A percentile compares a stretch with the other conserved stretches of the same genome.
phyloP scores from a whole-genome alignment of 495 filamentous ascomycete species.

The Podospora pseudopauciseta region DNA sequence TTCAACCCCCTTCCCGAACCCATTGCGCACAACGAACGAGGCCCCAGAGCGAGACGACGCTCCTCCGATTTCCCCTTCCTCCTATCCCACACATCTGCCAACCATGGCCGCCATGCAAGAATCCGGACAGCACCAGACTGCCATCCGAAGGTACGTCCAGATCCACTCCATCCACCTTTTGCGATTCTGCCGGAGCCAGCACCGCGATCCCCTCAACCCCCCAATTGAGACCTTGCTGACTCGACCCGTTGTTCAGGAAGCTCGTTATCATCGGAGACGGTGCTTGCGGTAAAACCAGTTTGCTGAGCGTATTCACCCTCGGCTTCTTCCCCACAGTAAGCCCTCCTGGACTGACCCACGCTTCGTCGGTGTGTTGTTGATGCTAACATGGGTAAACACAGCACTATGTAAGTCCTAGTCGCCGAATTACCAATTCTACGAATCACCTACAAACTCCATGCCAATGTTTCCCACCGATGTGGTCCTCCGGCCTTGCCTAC shows the following conservation, averaged over 20 bases:
- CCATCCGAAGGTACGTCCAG: slow-evolving; percentile 33
- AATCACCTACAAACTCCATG: not conserved
- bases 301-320: slow-evolving; percentile 95
- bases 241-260: slow-evolving; percentile 58
- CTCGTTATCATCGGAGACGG: slow-evolving; percentile 98
- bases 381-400: slow-evolving; percentile 32
- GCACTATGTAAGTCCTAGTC: slow-evolving; percentile 64
- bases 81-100: slow-evolving; percentile 15
- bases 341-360: slow-evolving; percentile 20
- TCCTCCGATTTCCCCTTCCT: not conserved
- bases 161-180: not conserved
- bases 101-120: slow-evolving; percentile 25
- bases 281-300: slow-evolving; percentile 96
- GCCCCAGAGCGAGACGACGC: slow-evolving; percentile 16
- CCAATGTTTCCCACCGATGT: not conserved
- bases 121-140: slow-evolving; percentile 29
- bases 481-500: not conserved
- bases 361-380: not conserved
- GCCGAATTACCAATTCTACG: slow-evolving; percentile 4
- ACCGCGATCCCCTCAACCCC: not conserved
- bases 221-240: slow-evolving; percentile 17
- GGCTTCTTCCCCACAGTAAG: slow-evolving; percentile 97
- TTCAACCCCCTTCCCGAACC: not conserved
- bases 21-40: slow-evolving; percentile 19
- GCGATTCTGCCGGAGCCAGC: slow-evolving; percentile 2